These are phyloP conservation scores for Saturnispora quitensis DNA, from an alignment of 805 yeast species.

Conservation along the genomic window DNA sequence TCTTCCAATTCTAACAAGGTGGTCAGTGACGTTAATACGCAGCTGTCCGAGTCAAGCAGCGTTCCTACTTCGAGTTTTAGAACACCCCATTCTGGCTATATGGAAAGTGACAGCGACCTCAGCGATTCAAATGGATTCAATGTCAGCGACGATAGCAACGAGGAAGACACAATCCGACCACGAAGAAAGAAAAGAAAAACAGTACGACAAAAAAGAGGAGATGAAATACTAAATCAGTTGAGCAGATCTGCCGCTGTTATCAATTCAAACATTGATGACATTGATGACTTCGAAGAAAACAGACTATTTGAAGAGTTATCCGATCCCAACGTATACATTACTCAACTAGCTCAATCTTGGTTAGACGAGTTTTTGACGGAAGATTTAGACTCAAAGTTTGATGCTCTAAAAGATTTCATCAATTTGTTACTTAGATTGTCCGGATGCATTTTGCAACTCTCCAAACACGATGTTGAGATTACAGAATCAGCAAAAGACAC, in stretches of 20 bases:
- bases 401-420: constrained; percentile 51
- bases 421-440: constrained; percentile 62
- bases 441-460: constrained; percentile 61
- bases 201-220: background rate
- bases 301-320: constrained; percentile 42
- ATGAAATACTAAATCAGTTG: background rate
- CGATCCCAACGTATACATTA: constrained; percentile 38
- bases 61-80: background rate
- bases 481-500: constrained; percentile 56
- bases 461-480: constrained; percentile 60
- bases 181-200: background rate
- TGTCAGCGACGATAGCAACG: constrained; percentile 3
- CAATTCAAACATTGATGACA: constrained; percentile 27
- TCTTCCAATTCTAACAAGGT: background rate
- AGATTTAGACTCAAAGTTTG: constrained; percentile 30
- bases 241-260: background rate
- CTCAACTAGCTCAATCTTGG: constrained; percentile 50
- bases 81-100: background rate
- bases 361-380: constrained; percentile 36
- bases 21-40: background rate
- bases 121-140: background rate
- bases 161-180: background rate
- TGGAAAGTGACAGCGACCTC: background rate
- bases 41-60: background rate
- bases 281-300: constrained; percentile 38